Conservation (phyloP, 495 filamentous ascomycete species). For the Lophiotrema nucula region DNA sequence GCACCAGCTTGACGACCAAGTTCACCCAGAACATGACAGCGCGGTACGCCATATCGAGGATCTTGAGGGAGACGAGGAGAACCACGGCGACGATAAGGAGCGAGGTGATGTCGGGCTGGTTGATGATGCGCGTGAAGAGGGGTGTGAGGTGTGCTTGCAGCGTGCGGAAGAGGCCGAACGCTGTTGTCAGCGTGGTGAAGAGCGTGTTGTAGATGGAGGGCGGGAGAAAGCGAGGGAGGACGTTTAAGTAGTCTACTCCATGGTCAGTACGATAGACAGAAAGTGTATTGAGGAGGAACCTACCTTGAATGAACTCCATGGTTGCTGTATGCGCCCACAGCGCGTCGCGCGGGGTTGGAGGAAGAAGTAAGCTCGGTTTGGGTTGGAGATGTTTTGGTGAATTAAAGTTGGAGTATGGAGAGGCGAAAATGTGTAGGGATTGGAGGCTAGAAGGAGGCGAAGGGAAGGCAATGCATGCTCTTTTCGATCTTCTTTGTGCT, state of each 20-base stretch:
- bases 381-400: too few species aligned
- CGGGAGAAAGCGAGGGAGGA: slow-evolving; percentile 7
- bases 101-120: slow-evolving; percentile 60
- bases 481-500: too few species aligned
- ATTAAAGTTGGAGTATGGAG: too few species aligned
- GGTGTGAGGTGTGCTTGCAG: slow-evolving; percentile 39
- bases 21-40: slow-evolving; percentile 72
- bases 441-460: too few species aligned
- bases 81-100: slow-evolving; percentile 55
- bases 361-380: too few species aligned
- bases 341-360: too few species aligned
- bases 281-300: not conserved
- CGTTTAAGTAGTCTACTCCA: slow-evolving; percentile 10
- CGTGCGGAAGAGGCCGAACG: slow-evolving; percentile 4
- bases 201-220: slow-evolving; percentile 14
- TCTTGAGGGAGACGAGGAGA: slow-evolving; percentile 61
- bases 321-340: not conserved
- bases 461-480: too few species aligned
- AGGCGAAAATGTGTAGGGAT: too few species aligned
- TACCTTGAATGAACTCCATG: slow-evolving; percentile 26
- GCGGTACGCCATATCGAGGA: slow-evolving; percentile 65
- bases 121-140: slow-evolving; percentile 51
- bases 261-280: slow-evolving; percentile 1
- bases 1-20: slow-evolving; percentile 55
- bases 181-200: slow-evolving; percentile 9